Evolutionary conservation across 345 rosid genomes (phyloP), one percentile per base, ranked within the genome.

Genomic region (Eucalyptus albens): DNA sequence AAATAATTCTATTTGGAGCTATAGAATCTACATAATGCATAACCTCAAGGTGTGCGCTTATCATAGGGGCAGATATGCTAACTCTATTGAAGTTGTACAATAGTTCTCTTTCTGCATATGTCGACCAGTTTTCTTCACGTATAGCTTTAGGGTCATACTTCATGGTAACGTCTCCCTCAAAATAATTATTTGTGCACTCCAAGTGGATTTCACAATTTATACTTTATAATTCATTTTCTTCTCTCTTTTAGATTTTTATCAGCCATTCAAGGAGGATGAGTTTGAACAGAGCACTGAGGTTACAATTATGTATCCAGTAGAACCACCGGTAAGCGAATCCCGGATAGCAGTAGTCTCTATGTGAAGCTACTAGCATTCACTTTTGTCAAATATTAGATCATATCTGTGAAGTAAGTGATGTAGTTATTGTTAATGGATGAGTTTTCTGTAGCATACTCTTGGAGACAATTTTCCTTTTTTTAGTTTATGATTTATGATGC

Each of bases 251-350:
- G 99, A 98, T 94, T 95, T 97, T 91, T 96, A 96, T 90, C 93
- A 98, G 59, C 99, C 99, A 42, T 93, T 97, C 31, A 93, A 93
- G 96, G 97, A 97, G 92, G 99, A 97, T 89, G 97, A 96, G 89
- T 90, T 95, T 89, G 99, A 97, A 88, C 99, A 96, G 92, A 96
- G 94, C 89, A 96, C 99, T 15, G 99, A 89, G 92, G 99, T 98
- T 81, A 94, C 91, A 50, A 96, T 98, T 88, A 92, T 97, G 82
- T 98, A 91, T 90, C 99, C 99, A 77, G 91, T 94, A 44, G 99
- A 96, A 91, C 94, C 95, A 92, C 99, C 99, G 59, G 99, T 98
- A 93, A 89, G 97, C 31, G 17, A 42, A 15, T 50, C n/a, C 37
- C 0, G 1, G 49, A 51, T 13, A n/a, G 87, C 44, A 51, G 81